These are phyloP conservation scores for Thecaphora frezii DNA, from an alignment of 1,284 basidiomycete genomes.

Conservation along the genomic window DNA sequence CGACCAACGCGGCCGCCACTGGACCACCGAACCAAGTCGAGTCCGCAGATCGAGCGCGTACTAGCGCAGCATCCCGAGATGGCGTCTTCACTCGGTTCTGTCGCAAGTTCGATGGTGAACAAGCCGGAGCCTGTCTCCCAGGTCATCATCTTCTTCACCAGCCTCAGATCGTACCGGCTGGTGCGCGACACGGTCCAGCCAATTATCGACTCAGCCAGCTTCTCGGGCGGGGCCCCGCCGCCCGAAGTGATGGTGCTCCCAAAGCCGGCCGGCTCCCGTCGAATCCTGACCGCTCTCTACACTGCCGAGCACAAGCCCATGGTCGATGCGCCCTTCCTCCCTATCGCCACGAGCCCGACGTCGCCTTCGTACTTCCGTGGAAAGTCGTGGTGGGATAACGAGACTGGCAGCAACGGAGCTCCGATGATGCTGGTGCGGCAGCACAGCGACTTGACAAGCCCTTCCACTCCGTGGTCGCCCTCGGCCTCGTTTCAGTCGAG, in stretches of 20 bases:
- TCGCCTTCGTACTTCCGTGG: slow-evolving; percentile 40
- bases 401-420: slow-evolving; percentile 7
- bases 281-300: slow-evolving; percentile 40
- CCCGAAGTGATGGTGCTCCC: slow-evolving; percentile 46
- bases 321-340: slow-evolving; percentile 81
- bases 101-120: slow-evolving; percentile 11
- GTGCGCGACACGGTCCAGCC: slow-evolving; percentile 37
- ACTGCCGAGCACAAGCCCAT: slow-evolving; percentile 62
- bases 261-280: slow-evolving; percentile 36
- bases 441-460: slow-evolving; percentile 10
- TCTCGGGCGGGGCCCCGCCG: slow-evolving; percentile 25
- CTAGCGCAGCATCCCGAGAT: slow-evolving; percentile 13
- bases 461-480: slow-evolving; percentile 22
- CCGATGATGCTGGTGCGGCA: slow-evolving; percentile 21
- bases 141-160: slow-evolving; percentile 48
- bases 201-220: slow-evolving; percentile 41
- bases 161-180: slow-evolving; percentile 33
- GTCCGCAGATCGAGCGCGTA: slow-evolving; percentile 31
- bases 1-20: slow-evolving; percentile 13
- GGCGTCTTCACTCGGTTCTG: slow-evolving; percentile 17
- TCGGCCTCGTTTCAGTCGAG: slow-evolving; percentile 4
- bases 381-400: slow-evolving; percentile 31
- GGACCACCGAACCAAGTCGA: slow-evolving; percentile 36
- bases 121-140: slow-evolving; percentile 24
- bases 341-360: slow-evolving; percentile 84